Conservation (phyloP, 2,329 filamentous ascomycete species). For the Apiospora arundinis region DNA sequence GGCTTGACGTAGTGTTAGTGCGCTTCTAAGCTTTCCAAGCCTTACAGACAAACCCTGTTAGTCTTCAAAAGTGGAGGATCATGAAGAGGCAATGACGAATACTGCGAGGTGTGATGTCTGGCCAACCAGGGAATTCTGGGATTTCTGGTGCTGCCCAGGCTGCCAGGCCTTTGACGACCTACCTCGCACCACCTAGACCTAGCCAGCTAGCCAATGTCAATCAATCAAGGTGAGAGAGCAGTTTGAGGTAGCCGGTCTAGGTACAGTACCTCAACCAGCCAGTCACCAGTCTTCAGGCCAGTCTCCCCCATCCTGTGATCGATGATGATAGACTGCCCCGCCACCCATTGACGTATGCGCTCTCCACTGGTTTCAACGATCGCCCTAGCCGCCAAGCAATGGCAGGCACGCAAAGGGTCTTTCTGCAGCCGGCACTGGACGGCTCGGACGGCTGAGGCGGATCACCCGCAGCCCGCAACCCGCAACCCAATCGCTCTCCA, state of each 20-base stretch:
- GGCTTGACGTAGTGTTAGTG: constrained; percentile 15
- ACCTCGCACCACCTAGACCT: too few species aligned
- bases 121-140: not conserved
- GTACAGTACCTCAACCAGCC: too few species aligned
- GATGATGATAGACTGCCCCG: constrained; percentile 19
- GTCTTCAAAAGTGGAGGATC: not conserved
- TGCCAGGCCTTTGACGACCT: not conserved
- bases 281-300: too few species aligned
- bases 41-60: constrained; percentile 1
- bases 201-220: not conserved
- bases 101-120: not conserved
- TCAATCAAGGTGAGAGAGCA: not conserved
- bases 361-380: constrained; percentile 12
- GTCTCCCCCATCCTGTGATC: constrained; percentile 4
- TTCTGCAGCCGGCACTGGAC: constrained; percentile 6
- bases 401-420: constrained; percentile 2
- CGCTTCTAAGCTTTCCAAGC: constrained; percentile 11
- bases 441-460: constrained; percentile 12
- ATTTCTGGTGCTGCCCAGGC: not conserved
- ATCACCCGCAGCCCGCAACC: not conserved
- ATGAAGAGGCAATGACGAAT: constrained; percentile 17
- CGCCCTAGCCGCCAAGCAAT: not conserved
- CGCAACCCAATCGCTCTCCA: not conserved
- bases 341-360: constrained; percentile 19
- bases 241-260: constrained; percentile 12